These are phyloP conservation scores for Solanum sejunctum DNA, from an alignment of 257 asterid genomes.

Conservation along the genomic window DNA sequence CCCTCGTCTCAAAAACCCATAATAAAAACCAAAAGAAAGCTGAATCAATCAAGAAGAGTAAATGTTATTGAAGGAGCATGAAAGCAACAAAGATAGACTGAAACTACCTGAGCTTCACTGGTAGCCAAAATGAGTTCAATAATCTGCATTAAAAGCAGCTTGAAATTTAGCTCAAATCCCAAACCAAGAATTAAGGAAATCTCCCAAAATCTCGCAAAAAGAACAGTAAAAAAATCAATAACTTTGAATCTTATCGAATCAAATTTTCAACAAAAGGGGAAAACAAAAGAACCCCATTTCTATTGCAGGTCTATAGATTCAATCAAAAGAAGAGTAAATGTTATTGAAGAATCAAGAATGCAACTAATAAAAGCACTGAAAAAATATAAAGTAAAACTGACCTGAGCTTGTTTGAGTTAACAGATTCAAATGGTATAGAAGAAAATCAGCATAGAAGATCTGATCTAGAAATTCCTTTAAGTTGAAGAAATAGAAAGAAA, in stretches of 20 bases:
- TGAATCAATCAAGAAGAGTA: neutral
- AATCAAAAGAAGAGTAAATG: neutral
- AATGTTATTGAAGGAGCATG: neutral
- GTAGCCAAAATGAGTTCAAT: neutral
- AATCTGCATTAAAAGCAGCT: neutral
- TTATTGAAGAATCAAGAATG: neutral
- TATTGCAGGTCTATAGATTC: neutral
- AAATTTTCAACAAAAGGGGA: neutral
- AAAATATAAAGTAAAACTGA: neutral
- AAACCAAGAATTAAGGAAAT: neutral
- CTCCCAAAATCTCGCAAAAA: neutral
- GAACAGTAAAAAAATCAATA: neutral
- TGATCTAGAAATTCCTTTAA: neutral
- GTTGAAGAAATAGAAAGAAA: neutral
- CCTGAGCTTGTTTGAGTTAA: neutral
- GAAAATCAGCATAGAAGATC: neutral
- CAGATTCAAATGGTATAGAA: neutral
- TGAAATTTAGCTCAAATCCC: neutral
- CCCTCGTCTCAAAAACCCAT: no score
- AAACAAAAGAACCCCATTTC: neutral
- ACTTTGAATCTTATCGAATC: neutral
- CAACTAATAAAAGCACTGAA: neutral
- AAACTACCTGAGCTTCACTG: neutral
- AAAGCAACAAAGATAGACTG: neutral
- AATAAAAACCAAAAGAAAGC: neutral